Conservation (phyloP, 1,284 basidiomycete species). For the Ceraceosorus guamensis region DNA sequence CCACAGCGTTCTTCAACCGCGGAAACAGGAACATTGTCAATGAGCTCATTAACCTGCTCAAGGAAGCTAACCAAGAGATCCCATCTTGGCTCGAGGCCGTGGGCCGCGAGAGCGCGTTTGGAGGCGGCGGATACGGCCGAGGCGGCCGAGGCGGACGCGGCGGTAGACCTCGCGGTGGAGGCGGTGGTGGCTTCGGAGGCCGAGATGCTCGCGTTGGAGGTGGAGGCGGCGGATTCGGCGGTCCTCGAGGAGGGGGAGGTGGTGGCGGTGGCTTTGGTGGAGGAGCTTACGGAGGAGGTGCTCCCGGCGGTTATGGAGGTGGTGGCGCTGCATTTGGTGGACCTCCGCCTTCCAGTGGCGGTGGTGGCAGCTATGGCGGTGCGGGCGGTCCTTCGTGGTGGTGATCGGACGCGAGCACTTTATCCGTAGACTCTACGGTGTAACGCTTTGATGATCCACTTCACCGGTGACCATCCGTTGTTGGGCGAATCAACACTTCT, state of each 20-base stretch:
- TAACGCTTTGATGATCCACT: too few relatives aligned
- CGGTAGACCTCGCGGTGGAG: slow-evolving; percentile 47
- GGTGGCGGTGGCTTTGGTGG: slow-evolving; percentile 9
- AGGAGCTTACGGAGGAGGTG: slow-evolving; percentile 7
- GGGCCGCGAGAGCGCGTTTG: slow-evolving; percentile 71
- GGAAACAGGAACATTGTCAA: slow-evolving; percentile 66
- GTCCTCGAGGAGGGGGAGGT: slow-evolving; percentile 11
- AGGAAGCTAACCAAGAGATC: slow-evolving; percentile 94
- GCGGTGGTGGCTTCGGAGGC: slow-evolving; percentile 35
- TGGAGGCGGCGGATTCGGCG: slow-evolving; percentile 14
- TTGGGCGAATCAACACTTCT: too few relatives aligned
- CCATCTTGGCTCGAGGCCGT: slow-evolving; percentile 86
- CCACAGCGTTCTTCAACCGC: slow-evolving; percentile 57
- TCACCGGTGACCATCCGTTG: too few relatives aligned
- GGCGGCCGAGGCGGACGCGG: slow-evolving; percentile 59
- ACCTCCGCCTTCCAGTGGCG: background rate
- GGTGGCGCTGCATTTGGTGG: slow-evolving; percentile 8
- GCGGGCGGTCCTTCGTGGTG: background rate
- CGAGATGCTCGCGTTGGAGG: slow-evolving; percentile 26
- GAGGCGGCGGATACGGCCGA: slow-evolving; percentile 54
- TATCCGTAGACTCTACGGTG: too few relatives aligned
- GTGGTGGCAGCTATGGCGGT: slow-evolving; percentile 15
- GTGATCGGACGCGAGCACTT: too few relatives aligned
- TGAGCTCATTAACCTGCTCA: slow-evolving; percentile 83
- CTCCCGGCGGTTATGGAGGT: slow-evolving; percentile 7